Evolutionary conservation across 2,329 filamentous ascomycete genomes (phyloP), one percentile per base, ranked within the genome.

Genomic region (Juglanconis oblonga): DNA sequence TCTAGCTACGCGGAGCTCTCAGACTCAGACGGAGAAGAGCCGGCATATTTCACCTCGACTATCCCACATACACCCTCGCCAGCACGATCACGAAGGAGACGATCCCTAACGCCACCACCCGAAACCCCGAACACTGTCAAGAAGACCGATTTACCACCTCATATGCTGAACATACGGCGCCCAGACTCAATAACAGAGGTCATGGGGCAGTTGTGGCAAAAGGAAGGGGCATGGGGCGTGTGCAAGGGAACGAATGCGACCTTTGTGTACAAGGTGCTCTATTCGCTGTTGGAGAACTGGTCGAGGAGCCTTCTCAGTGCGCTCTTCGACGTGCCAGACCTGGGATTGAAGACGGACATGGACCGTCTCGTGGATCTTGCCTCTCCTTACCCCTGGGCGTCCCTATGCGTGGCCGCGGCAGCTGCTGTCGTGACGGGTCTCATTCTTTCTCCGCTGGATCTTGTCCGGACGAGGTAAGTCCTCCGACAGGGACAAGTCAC

Each of bases 181-280:
- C 81, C 90, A 10, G 90, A 94, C 70, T 94, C 93, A 1, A 81
- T 98, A 59, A 84, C 93, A 67, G 92, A 97, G 66, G 91, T 95
- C 3, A 85, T 99, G 62, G 87, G 88, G 6, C 90, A 96, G 71
- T 77, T 98, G 24, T 98, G 95, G 91, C 83, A 88, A 52, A 94
- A 90, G 67, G 94, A 96, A 71, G 91, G 92, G 40, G 88, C 88
- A 0, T 93, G 92, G 82, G 95, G 95, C 4, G 87, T 97, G 5
- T 99, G 94, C 93, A 97, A 97, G 73, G 87, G 89, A 8, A 91
- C 92, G 42, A 98, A 98, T 71, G 87, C 90, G 13, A 96, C 92
- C 1, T 99, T 98, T 70, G 81, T 98, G 53, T 97, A 98, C 76
- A 90, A 88, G 0, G 85, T 97, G 51, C 81, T 98, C 17, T 85